A percentile compares a stretch with the other conserved stretches of the same genome.
Conservation (phyloP, 2,329 filamentous ascomycete genomes). For the Aschersonia sp. region DNA sequence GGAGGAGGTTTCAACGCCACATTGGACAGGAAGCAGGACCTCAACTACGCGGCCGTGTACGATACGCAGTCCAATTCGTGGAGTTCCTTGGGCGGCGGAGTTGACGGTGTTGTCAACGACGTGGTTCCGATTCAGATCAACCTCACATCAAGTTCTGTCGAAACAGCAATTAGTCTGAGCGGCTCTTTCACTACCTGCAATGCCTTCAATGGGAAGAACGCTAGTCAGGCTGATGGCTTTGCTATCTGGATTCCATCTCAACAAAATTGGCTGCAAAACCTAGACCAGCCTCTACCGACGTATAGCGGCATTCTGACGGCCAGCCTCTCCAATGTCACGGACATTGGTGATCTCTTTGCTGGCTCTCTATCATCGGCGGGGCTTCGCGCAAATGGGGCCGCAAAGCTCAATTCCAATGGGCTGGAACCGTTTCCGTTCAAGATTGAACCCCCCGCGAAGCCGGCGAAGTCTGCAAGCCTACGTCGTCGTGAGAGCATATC, state of each 20-base stretch:
- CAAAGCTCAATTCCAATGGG: slow-evolving; percentile 40
- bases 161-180: slow-evolving; percentile 65
- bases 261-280: slow-evolving; percentile 76
- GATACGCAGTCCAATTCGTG: slow-evolving; percentile 55
- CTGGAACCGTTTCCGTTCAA: slow-evolving; percentile 45
- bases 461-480: slow-evolving; percentile 14
- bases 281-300: slow-evolving; percentile 47
- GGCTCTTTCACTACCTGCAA: slow-evolving; percentile 66
- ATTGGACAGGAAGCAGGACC: slow-evolving; percentile 40
- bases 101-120: slow-evolving; percentile 62
- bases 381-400: slow-evolving; percentile 59
- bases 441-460: slow-evolving; percentile 22
- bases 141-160: slow-evolving; percentile 49
- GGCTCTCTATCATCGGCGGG: slow-evolving; percentile 70
- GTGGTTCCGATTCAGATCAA: slow-evolving; percentile 72
- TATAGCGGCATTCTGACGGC: slow-evolving; percentile 62
- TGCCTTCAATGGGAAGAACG: slow-evolving; percentile 47
- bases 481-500: slow-evolving; percentile 31
- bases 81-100: slow-evolving; percentile 68
- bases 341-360: slow-evolving; percentile 55
- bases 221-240: slow-evolving; percentile 56
- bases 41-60: slow-evolving; percentile 68
- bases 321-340: slow-evolving; percentile 48
- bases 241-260: slow-evolving; percentile 83
- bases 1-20: slow-evolving; percentile 78